Base-by-base conservation (phyloP, 2,329 filamentous ascomycete genomes). In the Thermoascus crustaceus region DNA sequence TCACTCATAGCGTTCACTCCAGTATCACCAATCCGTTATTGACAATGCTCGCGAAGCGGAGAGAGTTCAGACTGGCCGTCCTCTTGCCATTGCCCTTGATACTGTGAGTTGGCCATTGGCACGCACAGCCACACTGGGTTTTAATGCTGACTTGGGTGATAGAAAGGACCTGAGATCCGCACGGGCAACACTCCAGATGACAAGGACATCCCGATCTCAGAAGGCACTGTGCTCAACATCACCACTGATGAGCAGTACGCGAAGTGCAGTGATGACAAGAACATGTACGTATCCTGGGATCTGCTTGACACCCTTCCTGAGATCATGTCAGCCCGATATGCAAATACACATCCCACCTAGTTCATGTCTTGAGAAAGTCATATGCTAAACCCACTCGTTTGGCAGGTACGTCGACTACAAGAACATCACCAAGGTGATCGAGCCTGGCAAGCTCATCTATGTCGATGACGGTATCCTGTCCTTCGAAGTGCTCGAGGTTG, bases 371-470 rank as follows among this genome's bases (percentile, higher is more conserved):
- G 2, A 23, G 8, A 14, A 17, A 13, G 11, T 30, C 17, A 13
- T 3, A 20, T 30, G n/a, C 35, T 18, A 5, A 24, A 40, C 45
- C 55, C 37, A 54, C 35, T 27, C 21, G 16, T 11, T 21, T 35
- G 20, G 27, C 45, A 89, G 85, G 80, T 95, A 87, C 59, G 83
- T 96, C 57, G 89, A 96, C 73, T 96, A 98, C 76, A 93, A 94
- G 80, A 98, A 98, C 76, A 96, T 98, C 68, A 95, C 89, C 69
- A 94, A 93, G 72, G 91, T 98, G 54, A 96, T 98, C 58, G 68
- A 84, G 61, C 72, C 77, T 41, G 91, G 89, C 58, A 88, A 91
- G 56, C 81, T 83, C 66, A 93, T 98, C 73, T 98, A 94, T 69
- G 91, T 98, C 53, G 91, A 98, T 58, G 91, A 98, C 58, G 91